A percentile compares a stretch with the other conserved stretches of the same genome.
These are phyloP conservation scores for Daphne laureola DNA, from an alignment of 441 rosid genomes.

Conservation along the genomic window DNA sequence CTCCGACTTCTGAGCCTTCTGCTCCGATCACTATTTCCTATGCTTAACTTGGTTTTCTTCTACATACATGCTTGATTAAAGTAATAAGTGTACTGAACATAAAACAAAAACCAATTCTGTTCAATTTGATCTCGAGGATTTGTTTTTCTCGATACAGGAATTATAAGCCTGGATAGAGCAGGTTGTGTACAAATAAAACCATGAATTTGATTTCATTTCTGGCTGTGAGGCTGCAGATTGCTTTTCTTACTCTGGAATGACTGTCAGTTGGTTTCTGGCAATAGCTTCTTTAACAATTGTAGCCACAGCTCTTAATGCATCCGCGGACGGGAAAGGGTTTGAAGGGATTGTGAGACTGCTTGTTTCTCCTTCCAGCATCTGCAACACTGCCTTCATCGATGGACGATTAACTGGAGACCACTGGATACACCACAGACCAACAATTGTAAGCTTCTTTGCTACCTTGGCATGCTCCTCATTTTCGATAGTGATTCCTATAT, in stretches of 20 bases:
- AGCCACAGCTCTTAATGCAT: not conserved
- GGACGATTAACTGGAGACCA: slow-evolving; percentile 33
- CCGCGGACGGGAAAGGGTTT: slow-evolving; percentile 21
- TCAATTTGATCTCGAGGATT: not conserved
- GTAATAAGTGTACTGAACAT: not conserved
- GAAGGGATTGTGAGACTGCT: slow-evolving; percentile 19
- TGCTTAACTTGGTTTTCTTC: not conserved
- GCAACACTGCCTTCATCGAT: slow-evolving; percentile 24
- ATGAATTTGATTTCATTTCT: too few relatives aligned
- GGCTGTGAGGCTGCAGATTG: not conserved
- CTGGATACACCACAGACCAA: slow-evolving; percentile 32
- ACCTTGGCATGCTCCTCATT: slow-evolving; percentile 18
- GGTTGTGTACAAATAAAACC: too few relatives aligned
- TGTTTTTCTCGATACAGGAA: too few relatives aligned
- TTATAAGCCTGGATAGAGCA: too few relatives aligned
- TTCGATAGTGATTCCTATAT: slow-evolving; percentile 11
- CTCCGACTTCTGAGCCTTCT: slow-evolving; percentile 54
- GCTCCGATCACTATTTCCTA: not conserved
- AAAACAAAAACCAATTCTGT: not conserved
- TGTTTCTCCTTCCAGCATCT: slow-evolving; percentile 28
- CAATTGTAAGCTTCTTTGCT: slow-evolving; percentile 22
- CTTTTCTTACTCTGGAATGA: slow-evolving; percentile 3
- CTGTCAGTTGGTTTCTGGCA: slow-evolving; percentile 1
- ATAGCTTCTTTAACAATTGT: not conserved
- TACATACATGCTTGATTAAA: not conserved